Evolutionary conservation across 2,329 filamentous ascomycete genomes (phyloP).

Genomic region (Venturiaceae sp.): DNA sequence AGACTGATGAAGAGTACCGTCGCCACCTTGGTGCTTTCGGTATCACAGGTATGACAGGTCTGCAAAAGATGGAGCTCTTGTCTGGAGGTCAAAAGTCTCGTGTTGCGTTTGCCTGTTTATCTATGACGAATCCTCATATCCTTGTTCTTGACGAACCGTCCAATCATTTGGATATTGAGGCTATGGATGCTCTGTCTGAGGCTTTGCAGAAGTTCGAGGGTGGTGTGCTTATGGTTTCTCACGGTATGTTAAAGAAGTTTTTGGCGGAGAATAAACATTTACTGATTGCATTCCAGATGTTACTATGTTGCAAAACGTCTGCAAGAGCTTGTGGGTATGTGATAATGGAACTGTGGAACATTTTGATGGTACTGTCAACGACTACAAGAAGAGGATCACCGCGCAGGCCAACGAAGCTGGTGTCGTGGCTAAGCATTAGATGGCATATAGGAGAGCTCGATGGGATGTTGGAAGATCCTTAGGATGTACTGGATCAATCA

Average conservation of each 20-base stretch:
- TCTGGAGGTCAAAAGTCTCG: slow-evolving; percentile 98
- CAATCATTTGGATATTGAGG: slow-evolving; percentile 98
- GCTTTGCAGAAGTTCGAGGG: slow-evolving; percentile 83
- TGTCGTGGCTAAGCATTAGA: slow-evolving; percentile 47
- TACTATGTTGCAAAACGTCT: slow-evolving; percentile 95
- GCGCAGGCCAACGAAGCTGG: slow-evolving; percentile 82
- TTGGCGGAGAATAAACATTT: slow-evolving; percentile 76
- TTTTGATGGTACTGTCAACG: slow-evolving; percentile 88
- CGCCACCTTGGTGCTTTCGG: slow-evolving; percentile 81
- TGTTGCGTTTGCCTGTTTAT: slow-evolving; percentile 95
- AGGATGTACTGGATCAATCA: no score
- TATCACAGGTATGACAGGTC: slow-evolving; percentile 85
- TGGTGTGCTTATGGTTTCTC: slow-evolving; percentile 95
- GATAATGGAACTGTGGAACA: slow-evolving; percentile 91
- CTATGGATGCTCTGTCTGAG: slow-evolving; percentile 88
- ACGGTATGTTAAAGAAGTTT: slow-evolving; percentile 48
- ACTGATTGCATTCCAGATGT: slow-evolving; percentile 97
- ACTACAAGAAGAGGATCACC: slow-evolving; percentile 94
- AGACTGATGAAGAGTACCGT: slow-evolving; percentile 92
- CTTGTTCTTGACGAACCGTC: slow-evolving; percentile 96
- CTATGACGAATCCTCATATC: slow-evolving; percentile 89
- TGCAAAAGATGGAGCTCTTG: slow-evolving; percentile 89
- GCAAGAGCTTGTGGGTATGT: slow-evolving; percentile 91
- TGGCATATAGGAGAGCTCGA: no score
- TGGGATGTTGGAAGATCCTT: no score